Percentiles rank a stretch among this genome's conserved stretches.
These are phyloP conservation scores for Rosa persica DNA, from an alignment of 306 rosid species.

Conservation along the genomic window DNA sequence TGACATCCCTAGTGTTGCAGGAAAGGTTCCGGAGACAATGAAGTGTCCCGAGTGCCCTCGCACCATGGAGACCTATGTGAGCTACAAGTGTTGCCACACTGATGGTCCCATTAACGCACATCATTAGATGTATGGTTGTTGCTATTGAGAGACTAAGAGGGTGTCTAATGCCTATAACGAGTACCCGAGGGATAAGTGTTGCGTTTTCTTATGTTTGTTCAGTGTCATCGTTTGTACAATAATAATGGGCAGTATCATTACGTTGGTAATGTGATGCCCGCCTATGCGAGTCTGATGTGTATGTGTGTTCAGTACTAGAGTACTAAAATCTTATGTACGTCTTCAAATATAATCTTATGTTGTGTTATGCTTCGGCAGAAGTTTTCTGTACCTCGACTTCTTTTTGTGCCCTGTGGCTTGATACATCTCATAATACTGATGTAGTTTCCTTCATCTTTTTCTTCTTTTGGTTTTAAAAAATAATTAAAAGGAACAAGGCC, in stretches of 20 bases:
- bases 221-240: background rate
- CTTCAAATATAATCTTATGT: background rate
- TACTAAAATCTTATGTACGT: background rate
- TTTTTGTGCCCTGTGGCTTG: background rate
- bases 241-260: slow-evolving; percentile 1
- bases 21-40: slow-evolving; percentile 49
- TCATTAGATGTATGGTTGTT: background rate
- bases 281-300: background rate
- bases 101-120: slow-evolving; percentile 19
- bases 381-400: background rate
- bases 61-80: slow-evolving; percentile 54
- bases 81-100: slow-evolving; percentile 66
- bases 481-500: background rate
- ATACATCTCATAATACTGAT: background rate
- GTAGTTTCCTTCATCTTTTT: background rate
- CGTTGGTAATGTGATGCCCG: background rate
- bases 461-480: background rate
- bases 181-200: background rate
- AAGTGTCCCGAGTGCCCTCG: slow-evolving; percentile 60
- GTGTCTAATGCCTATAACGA: background rate
- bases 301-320: background rate
- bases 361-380: background rate
- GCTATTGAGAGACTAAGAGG: background rate
- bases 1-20: slow-evolving; percentile 42
- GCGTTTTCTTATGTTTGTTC: background rate